Conservation (phyloP, 2,329 filamentous ascomycete genomes). For the Arthroderma sp. region DNA sequence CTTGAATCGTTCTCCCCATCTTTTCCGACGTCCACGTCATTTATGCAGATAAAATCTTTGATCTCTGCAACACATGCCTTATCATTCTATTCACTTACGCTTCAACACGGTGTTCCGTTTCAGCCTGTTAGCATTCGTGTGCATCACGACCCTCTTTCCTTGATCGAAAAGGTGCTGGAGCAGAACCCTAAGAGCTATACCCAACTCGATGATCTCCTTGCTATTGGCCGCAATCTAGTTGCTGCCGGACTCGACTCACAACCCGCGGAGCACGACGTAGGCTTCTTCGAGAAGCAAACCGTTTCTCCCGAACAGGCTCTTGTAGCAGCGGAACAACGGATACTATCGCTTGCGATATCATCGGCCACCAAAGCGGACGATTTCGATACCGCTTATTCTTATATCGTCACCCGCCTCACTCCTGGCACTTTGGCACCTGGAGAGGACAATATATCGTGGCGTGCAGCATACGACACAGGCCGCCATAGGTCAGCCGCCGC, state of each 20-base stretch:
- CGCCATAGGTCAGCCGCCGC: conserved; percentile 34
- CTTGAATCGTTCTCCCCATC: conserved; percentile 31
- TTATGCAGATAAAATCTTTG: conserved; percentile 38
- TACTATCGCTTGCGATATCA: conserved; percentile 34
- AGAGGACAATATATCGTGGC: conserved; percentile 50
- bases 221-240: conserved; percentile 48
- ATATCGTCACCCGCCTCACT: conserved; percentile 47
- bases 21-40: conserved; percentile 27
- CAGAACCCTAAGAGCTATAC: conserved; percentile 51
- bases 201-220: conserved; percentile 49
- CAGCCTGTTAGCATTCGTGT: conserved; percentile 55
- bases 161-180: conserved; percentile 47
- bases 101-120: conserved; percentile 53
- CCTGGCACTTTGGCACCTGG: conserved; percentile 21
- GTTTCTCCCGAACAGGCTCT: conserved; percentile 15
- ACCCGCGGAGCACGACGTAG: conserved; percentile 15
- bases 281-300: conserved; percentile 2
- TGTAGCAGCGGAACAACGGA: conserved; percentile 32
- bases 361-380: conserved; percentile 32
- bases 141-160: conserved; percentile 44
- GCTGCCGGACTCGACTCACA: conserved; percentile 24
- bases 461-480: conserved; percentile 49
- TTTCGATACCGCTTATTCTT: conserved; percentile 52
- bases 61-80: conserved; percentile 50
- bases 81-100: conserved; percentile 51